A percentile compares a stretch with the other conserved stretches of the same genome.
phyloP scores from a whole-genome alignment of 2,329 filamentous ascomycete genomes.

The Aspergillus ibericus region DNA sequence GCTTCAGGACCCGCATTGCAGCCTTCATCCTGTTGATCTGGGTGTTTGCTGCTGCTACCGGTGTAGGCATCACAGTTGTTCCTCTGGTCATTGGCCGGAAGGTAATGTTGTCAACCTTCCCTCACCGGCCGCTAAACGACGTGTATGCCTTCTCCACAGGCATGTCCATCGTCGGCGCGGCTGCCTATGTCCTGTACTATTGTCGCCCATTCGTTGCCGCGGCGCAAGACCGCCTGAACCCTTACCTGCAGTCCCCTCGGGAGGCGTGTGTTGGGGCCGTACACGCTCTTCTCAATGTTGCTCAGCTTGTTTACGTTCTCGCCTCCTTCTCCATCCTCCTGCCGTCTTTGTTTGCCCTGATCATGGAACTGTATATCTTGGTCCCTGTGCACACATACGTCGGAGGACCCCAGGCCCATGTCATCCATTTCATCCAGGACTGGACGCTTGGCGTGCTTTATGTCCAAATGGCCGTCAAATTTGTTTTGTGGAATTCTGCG shows the following conservation, averaged over 20 bases:
- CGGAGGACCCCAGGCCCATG: slow-evolving; percentile 34
- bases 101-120: slow-evolving; percentile 72
- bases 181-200: slow-evolving; percentile 63
- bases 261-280: slow-evolving; percentile 26
- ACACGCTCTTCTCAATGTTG: slow-evolving; percentile 31
- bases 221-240: slow-evolving; percentile 25
- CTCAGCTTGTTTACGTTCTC: slow-evolving; percentile 72
- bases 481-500: slow-evolving; percentile 67
- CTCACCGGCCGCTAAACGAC: slow-evolving; percentile 77
- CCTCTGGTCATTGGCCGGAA: slow-evolving; percentile 81
- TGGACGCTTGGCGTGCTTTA: slow-evolving; percentile 94
- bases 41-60: slow-evolving; percentile 86
- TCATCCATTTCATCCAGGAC: slow-evolving; percentile 81
- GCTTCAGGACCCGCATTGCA: slow-evolving; percentile 76
- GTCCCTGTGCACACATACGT: slow-evolving; percentile 83
- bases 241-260: slow-evolving; percentile 32
- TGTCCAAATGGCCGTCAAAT: slow-evolving; percentile 72
- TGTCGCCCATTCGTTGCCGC: slow-evolving; percentile 25
- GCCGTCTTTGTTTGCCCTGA: slow-evolving; percentile 73
- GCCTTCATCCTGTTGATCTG: slow-evolving; percentile 88
- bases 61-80: slow-evolving; percentile 79
- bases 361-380: slow-evolving; percentile 85
- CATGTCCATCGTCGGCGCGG: slow-evolving; percentile 73
- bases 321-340: slow-evolving; percentile 73
- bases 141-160: slow-evolving; percentile 95